These are phyloP conservation scores for Bipolaris sorokiniana DNA, from an alignment of 2,329 filamentous ascomycete species.

Conservation along the genomic window DNA sequence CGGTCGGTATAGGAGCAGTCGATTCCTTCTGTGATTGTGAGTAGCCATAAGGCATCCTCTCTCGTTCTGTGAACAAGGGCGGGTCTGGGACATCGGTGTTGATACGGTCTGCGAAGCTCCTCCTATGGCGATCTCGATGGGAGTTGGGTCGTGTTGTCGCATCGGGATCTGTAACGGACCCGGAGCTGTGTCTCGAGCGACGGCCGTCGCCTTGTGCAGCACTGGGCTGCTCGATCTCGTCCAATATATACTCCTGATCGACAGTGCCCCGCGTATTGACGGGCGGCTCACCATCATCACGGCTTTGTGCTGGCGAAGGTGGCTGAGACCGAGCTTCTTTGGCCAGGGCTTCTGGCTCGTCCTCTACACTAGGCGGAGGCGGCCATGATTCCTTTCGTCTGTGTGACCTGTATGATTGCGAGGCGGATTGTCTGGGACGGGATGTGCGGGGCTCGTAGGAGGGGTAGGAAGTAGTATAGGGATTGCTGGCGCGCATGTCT, in stretches of 20 bases:
- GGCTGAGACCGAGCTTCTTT: slow-evolving; percentile 61
- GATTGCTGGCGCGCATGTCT: slow-evolving; percentile 34
- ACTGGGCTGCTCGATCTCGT: slow-evolving; percentile 59
- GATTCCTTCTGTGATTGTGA: slow-evolving; percentile 46
- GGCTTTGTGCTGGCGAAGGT: slow-evolving; percentile 26
- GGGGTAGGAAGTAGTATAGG: slow-evolving; percentile 28
- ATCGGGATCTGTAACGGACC: slow-evolving; percentile 30
- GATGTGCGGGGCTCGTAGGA: slow-evolving; percentile 43
- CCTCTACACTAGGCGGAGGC: slow-evolving; percentile 71
- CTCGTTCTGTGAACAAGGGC: slow-evolving; percentile 50
- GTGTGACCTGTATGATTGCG: slow-evolving; percentile 27
- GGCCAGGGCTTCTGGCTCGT: slow-evolving; percentile 67
- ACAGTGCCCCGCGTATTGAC: slow-evolving; percentile 69
- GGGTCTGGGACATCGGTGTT: slow-evolving; percentile 47
- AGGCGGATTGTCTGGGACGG: slow-evolving; percentile 26
- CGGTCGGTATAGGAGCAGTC: slow-evolving; percentile 45
- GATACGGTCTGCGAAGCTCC: slow-evolving; percentile 45
- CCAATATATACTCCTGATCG: slow-evolving; percentile 71
- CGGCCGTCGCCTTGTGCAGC: slow-evolving; percentile 60
- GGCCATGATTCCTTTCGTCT: slow-evolving; percentile 53
- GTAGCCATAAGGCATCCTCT: slow-evolving; percentile 55
- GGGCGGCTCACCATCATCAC: slow-evolving; percentile 57
- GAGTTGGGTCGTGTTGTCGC: slow-evolving; percentile 3
- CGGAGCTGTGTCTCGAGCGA: slow-evolving; percentile 66
- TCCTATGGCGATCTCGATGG: slow-evolving; percentile 30